Conservation (phyloP, 2,329 filamentous ascomycete species). For the Cercospora sp. region DNA sequence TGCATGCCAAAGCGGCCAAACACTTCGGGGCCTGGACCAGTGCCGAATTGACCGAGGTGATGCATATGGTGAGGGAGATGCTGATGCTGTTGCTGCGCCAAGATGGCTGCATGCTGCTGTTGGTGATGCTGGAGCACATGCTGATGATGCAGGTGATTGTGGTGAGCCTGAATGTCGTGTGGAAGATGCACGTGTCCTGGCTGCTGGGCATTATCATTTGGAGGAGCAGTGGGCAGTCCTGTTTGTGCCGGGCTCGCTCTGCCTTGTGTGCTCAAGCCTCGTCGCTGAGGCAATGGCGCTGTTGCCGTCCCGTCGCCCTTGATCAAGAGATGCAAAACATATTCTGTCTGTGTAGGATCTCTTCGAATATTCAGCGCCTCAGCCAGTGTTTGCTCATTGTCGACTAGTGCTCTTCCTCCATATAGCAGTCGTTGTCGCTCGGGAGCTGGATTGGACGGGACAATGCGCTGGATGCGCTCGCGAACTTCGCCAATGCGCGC, state of each 20-base stretch:
- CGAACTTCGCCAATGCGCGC: constrained; percentile 57
- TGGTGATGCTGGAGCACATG: constrained; percentile 13
- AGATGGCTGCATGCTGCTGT: constrained; percentile 10
- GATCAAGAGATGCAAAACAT: constrained; percentile 40
- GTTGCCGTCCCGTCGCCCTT: constrained; percentile 27
- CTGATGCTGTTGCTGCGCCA: constrained; percentile 13
- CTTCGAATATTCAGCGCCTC: constrained; percentile 53
- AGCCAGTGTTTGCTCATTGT: constrained; percentile 51
- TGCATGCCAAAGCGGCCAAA: constrained; percentile 19
- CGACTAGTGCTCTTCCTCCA: constrained; percentile 54
- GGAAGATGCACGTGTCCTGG: background rate
- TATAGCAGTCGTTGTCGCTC: constrained; percentile 59
- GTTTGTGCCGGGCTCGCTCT: constrained; percentile 19
- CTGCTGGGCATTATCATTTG: constrained; percentile 9
- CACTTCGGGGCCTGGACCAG: background rate
- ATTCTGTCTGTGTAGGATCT: constrained; percentile 45
- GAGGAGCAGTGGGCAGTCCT: constrained; percentile 9
- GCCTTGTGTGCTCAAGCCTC: constrained; percentile 17
- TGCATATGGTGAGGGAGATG: constrained; percentile 20
- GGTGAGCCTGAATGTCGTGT: constrained; percentile 5
- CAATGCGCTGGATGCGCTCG: constrained; percentile 49
- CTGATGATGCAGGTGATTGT: constrained; percentile 7
- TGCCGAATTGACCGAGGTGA: background rate
- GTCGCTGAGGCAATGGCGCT: constrained; percentile 18
- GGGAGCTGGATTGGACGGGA: constrained; percentile 50